Evolutionary conservation across 2,329 filamentous ascomycete genomes (phyloP), one percentile per base, ranked within the genome.

Genomic region (Zarea fungicola): DNA sequence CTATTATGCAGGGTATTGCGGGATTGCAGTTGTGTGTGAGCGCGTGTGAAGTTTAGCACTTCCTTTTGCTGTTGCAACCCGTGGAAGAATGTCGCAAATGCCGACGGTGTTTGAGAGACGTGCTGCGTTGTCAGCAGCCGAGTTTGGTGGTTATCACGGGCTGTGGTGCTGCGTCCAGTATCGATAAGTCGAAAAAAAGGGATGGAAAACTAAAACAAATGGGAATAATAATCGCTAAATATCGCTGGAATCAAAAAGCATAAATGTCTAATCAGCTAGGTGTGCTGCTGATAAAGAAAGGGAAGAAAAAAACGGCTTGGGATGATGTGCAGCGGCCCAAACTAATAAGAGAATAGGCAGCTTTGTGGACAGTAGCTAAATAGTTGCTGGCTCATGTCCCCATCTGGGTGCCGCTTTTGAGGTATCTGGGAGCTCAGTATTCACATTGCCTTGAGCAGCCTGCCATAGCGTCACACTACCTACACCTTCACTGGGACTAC

Each of bases 321-420:
- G 21, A 48, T 41, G 28, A 48, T 48, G 45, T 48, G 45, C 45
- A 48, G 45, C 21, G 39, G 45, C 43, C 45, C 45, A 48, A n/a
- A 48, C 45, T 48, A 48, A 41, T 48, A 48, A 21, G 36, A 34
- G 34, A 28, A 34, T 36, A 39, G 45, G 45, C 45, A 37, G 44
- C 26, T 45, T 48, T 28, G 42, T 14, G 9, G 21, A 14, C 40
- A 28, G 36, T 36, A 41, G 36, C 45, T 41, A 36, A 41, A 18
- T 26, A 48, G 21, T 14, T 19, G 45, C n/a, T n/a, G 28, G n/a
- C n/a, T n/a, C n/a, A n/a, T n/a, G n/a, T n/a, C n/a, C n/a, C n/a
- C n/a, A n/a, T n/a, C n/a, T n/a, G n/a, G n/a, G n/a, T n/a, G 45
- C 45, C 45, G 45, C 45, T 48, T 48, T 48, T 48, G 36, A 13